phyloP scores from a whole-genome alignment of 345 rosid species.

The Camelina hispida region DNA sequence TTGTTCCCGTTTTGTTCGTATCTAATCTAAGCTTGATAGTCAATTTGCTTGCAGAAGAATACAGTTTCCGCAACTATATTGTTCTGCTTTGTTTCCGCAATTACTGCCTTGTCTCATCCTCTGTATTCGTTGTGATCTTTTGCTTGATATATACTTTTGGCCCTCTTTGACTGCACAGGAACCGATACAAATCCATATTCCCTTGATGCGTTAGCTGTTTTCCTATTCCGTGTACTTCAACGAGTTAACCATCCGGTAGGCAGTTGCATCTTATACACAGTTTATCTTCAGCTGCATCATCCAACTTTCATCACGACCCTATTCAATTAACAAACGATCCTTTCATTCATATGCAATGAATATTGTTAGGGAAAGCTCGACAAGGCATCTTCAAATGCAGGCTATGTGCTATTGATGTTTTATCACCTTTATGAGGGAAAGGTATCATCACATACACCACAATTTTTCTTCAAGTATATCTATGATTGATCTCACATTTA shows the following conservation, averaged over 20 bases:
- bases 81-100: slow-evolving; percentile 1
- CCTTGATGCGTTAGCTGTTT: slow-evolving; percentile 91
- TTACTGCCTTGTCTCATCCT: slow-evolving; percentile 19
- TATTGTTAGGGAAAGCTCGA: slow-evolving; percentile 89
- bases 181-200: slow-evolving; percentile 85
- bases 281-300: slow-evolving; percentile 10
- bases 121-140: slow-evolving; percentile 1
- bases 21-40: slow-evolving; percentile 2
- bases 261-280: slow-evolving; percentile 25
- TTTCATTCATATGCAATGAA: slow-evolving; percentile 33
- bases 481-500: slow-evolving; percentile 11
- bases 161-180: slow-evolving; percentile 55
- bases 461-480: slow-evolving; percentile 15
- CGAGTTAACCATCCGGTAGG: slow-evolving; percentile 89
- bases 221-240: slow-evolving; percentile 88
- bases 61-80: background rate
- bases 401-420: slow-evolving; percentile 93
- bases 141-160: slow-evolving; percentile 9
- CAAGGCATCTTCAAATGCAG: slow-evolving; percentile 80
- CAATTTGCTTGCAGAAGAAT: slow-evolving; percentile 2
- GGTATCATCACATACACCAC: slow-evolving; percentile 51
- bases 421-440: slow-evolving; percentile 96
- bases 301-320: slow-evolving; percentile 21
- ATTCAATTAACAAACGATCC: slow-evolving; percentile 23
- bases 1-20: slow-evolving; percentile 9